phyloP scores from a whole-genome alignment of 176 grass and related monocot species.

The Aegilops tauschii region DNA sequence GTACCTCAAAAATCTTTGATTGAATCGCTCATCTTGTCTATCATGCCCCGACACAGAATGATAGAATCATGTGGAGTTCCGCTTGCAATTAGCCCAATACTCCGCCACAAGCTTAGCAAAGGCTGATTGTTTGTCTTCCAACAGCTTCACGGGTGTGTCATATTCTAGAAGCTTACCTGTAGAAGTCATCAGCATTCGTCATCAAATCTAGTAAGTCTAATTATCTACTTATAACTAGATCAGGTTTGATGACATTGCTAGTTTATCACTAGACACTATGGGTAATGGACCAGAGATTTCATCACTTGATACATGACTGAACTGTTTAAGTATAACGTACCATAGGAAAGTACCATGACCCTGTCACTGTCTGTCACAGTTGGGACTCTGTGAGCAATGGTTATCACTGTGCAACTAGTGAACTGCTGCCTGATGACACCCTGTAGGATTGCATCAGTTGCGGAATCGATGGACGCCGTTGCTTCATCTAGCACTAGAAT shows the following conservation, averaged over 20 bases:
- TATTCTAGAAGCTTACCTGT: slow-evolving; percentile 91
- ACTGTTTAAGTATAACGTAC: slow-evolving; percentile 44
- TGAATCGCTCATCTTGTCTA: background rate
- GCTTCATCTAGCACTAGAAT: slow-evolving; percentile 90
- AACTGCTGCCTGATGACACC: slow-evolving; percentile 84
- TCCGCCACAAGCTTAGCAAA: slow-evolving; percentile 94
- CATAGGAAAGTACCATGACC: slow-evolving; percentile 92
- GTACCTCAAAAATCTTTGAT: background rate
- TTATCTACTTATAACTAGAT: background rate
- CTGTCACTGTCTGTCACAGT: slow-evolving; percentile 91
- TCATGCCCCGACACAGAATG: background rate
- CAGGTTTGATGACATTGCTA: background rate
- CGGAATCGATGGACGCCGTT: slow-evolving; percentile 87
- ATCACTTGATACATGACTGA: slow-evolving; percentile 11
- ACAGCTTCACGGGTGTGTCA: slow-evolving; percentile 72
- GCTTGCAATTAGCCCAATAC: slow-evolving; percentile 88
- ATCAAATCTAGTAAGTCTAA: background rate
- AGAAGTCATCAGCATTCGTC: background rate
- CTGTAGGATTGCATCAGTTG: slow-evolving; percentile 82
- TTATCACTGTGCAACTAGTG: slow-evolving; percentile 75
- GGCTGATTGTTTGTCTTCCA: slow-evolving; percentile 69
- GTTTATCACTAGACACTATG: background rate
- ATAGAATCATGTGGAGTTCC: slow-evolving; percentile 50
- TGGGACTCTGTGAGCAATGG: slow-evolving; percentile 89
- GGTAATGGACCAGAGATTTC: background rate